phyloP scores from a whole-genome alignment of 148 eudicot genomes.

The Vaccinium corymbosum region DNA sequence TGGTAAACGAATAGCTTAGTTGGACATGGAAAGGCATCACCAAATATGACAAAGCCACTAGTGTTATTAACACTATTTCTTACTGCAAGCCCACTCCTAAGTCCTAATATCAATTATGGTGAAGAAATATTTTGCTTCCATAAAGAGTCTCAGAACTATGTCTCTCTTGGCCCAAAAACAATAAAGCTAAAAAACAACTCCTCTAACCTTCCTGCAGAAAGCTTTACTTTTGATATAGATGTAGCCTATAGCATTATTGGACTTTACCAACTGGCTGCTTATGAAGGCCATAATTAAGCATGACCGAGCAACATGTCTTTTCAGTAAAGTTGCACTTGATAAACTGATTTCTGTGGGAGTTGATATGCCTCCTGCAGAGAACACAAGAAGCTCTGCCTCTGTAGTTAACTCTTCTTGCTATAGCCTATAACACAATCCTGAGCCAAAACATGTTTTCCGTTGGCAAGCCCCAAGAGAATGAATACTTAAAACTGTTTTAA shows the following conservation, averaged over 20 bases:
- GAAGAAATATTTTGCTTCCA: neutral
- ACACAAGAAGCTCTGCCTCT: neutral
- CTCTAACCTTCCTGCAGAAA: conserved; percentile 10
- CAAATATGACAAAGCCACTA: neutral
- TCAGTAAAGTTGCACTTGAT: neutral
- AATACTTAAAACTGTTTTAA: neutral
- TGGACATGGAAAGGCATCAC: neutral
- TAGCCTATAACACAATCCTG: neutral
- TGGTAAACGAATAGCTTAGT: neutral
- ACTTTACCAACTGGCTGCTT: neutral
- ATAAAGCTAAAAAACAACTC: neutral
- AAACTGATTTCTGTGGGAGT: neutral
- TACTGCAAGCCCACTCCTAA: neutral
- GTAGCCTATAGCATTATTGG: neutral
- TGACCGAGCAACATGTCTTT: neutral
- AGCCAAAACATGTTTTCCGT: neutral
- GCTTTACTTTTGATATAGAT: neutral
- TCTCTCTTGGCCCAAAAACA: neutral
- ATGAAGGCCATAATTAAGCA: neutral
- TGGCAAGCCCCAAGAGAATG: neutral
- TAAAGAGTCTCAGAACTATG: neutral
- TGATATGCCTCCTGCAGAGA: neutral
- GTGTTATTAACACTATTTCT: neutral
- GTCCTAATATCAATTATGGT: neutral
- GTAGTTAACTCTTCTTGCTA: neutral